Conservation (phyloP, 345 rosid genomes). For the Eucalyptus shirleyi region DNA sequence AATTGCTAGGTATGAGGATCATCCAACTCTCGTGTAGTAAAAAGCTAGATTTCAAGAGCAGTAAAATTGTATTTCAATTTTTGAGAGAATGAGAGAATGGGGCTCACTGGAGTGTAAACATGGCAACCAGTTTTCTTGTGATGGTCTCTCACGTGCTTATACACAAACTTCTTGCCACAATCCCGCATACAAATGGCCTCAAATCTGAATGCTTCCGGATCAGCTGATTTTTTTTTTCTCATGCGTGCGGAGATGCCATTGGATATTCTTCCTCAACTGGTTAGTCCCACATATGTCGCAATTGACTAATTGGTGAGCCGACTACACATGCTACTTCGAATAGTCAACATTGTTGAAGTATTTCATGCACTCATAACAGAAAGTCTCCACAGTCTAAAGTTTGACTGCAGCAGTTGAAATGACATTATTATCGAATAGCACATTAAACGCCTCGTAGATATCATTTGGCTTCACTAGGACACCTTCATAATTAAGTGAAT, state of each 20-base stretch:
- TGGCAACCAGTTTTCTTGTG: too few relatives aligned
- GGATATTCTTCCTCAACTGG: constrained; percentile 63
- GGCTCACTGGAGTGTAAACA: too few relatives aligned
- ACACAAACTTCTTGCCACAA: too few relatives aligned
- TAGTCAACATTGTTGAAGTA: constrained; percentile 55
- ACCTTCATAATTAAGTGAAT: background rate
- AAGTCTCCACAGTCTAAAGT: too few relatives aligned
- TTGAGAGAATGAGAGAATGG: too few relatives aligned
- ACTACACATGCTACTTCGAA: constrained; percentile 41
- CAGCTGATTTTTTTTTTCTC: constrained; percentile 15
- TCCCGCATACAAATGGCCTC: too few relatives aligned
- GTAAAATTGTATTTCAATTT: too few relatives aligned
- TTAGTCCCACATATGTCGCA: constrained; percentile 58
- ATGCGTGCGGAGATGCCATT: constrained; percentile 57
- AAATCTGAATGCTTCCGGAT: background rate
- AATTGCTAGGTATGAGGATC: too few relatives aligned
- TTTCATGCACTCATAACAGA: constrained; percentile 64
- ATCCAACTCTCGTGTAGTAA: too few relatives aligned
- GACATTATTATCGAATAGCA: accelerated
- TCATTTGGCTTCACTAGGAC: background rate
- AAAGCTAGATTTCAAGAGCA: too few relatives aligned
- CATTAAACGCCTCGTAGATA: background rate
- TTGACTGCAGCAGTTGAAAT: too few relatives aligned
- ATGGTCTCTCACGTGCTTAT: too few relatives aligned
- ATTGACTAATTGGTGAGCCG: constrained; percentile 42